Conservation (phyloP, 495 filamentous ascomycete genomes). For the Penicillium atrosanguineum region DNA sequence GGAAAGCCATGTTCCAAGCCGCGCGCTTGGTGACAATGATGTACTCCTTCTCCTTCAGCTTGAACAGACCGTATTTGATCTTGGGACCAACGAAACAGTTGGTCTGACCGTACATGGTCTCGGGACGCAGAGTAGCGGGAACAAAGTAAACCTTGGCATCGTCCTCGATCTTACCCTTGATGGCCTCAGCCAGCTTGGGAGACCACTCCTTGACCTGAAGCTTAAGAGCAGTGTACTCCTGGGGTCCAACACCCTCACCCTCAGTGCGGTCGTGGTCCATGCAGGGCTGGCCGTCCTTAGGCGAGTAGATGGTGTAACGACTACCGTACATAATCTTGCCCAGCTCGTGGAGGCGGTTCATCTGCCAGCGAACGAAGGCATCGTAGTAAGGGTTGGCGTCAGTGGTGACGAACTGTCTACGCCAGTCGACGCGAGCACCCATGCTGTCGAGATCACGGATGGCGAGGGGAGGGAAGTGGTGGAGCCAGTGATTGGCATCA, state of each 20-base stretch:
- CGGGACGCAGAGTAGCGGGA: slow-evolving; percentile 86
- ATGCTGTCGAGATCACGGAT: slow-evolving; percentile 78
- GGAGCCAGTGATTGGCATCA: slow-evolving; percentile 81
- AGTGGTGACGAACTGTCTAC: slow-evolving; percentile 87
- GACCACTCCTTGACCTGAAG: slow-evolving; percentile 87
- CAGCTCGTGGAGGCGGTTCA: slow-evolving; percentile 86
- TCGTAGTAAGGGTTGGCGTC: slow-evolving; percentile 98
- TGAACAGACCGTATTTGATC: slow-evolving; percentile 87
- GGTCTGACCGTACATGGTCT: slow-evolving; percentile 98
- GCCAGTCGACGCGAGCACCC: slow-evolving; percentile 87
- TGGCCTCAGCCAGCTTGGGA: slow-evolving; percentile 59
- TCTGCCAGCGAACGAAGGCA: slow-evolving; percentile 95
- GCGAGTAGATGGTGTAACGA: slow-evolving; percentile 91
- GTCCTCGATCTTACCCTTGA: slow-evolving; percentile 77
- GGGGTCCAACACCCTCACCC: slow-evolving; percentile 85
- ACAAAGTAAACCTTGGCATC: slow-evolving; percentile 83
- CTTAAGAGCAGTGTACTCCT: slow-evolving; percentile 92
- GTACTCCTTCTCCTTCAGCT: slow-evolving; percentile 78
- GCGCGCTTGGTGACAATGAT: slow-evolving; percentile 81
- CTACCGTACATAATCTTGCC: slow-evolving; percentile 93
- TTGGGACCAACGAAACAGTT: slow-evolving; percentile 94
- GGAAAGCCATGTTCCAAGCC: slow-evolving; percentile 95
- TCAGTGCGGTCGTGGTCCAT: slow-evolving; percentile 95
- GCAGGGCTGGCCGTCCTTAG: slow-evolving; percentile 96
- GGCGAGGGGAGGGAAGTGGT: slow-evolving; percentile 83